phyloP scores from a whole-genome alignment of 2,329 filamentous ascomycete species.

The Grosmannia clavigera region DNA sequence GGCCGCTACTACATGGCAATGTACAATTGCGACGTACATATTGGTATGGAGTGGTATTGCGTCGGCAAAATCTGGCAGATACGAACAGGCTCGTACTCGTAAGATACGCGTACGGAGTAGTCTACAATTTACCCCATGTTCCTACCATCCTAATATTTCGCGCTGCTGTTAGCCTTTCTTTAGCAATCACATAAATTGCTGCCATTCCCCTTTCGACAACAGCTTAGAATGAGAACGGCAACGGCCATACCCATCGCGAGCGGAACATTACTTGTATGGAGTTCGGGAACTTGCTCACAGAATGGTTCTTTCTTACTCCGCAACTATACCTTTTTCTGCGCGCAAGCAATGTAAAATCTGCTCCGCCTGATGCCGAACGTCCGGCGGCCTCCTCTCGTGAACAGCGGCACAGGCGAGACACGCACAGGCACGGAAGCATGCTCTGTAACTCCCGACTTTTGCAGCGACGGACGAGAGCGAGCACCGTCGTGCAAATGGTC shows the following conservation, averaged over 20 bases:
- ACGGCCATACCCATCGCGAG: neutral
- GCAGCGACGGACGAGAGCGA: neutral
- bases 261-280: neutral
- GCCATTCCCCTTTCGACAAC: neutral
- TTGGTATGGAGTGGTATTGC: neutral
- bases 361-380: neutral
- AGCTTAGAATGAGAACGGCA: neutral
- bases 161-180: neutral
- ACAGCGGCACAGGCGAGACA: neutral
- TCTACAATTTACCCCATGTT: neutral
- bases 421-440: neutral
- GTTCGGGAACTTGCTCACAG: no score
- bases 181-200: neutral
- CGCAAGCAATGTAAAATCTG: neutral
- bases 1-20: no score
- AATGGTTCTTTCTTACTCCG: no score
- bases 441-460: neutral
- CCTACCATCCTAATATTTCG: neutral
- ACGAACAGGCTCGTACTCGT: neutral
- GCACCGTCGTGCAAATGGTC: neutral
- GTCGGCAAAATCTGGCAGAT: neutral
- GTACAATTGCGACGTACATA: no score
- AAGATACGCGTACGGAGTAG: neutral
- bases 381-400: neutral
- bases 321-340: neutral